Percentiles rank a stretch among this genome's conserved stretches.
Conservation (phyloP, 768 basidiomycete species). For the Psilocybe sp. region DNA sequence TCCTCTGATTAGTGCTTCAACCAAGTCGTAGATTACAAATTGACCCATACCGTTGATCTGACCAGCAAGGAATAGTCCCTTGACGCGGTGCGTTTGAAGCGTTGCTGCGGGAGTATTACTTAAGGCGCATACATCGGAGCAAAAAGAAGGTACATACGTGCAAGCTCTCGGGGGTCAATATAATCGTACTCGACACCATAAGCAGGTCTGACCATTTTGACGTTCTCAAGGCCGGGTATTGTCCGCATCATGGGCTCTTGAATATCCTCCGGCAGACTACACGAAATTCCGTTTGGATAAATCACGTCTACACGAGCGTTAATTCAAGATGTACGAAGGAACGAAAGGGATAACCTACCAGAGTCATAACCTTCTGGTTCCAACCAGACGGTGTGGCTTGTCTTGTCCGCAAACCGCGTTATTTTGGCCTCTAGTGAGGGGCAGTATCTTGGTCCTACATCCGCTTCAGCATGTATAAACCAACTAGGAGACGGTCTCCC, state of each 20-base stretch:
- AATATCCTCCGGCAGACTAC: conserved; percentile 82
- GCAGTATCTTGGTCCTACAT: conserved; percentile 82
- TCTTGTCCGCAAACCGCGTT: conserved; percentile 70
- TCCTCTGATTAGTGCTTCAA: not conserved
- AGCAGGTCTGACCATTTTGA: conserved; percentile 78
- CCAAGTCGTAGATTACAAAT: not conserved
- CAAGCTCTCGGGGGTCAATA: conserved; percentile 80
- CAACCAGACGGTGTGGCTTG: conserved; percentile 76
- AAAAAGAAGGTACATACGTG: conserved; percentile 41
- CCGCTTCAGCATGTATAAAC: not conserved
- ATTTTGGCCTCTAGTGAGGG: conserved; percentile 90
- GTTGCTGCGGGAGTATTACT: conserved; percentile 53
- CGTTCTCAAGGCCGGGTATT: conserved; percentile 81
- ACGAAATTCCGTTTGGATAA: conserved; percentile 89
- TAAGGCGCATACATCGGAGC: not conserved
- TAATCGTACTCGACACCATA: conserved; percentile 95
- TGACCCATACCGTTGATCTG: conserved; percentile 77
- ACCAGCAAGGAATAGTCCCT: conserved; percentile 83
- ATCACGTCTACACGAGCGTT: conserved; percentile 56
- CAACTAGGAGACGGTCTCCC: not conserved
- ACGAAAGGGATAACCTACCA: conserved; percentile 35
- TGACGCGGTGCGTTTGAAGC: conserved; percentile 82
- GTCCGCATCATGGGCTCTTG: conserved; percentile 84
- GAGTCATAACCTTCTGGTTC: conserved; percentile 93
- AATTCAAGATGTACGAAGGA: too few relatives aligned